A percentile compares a stretch with the other conserved stretches of the same genome.
Evolutionary conservation across 2,329 filamentous ascomycete species (phyloP).

Genomic region (Colletotrichum paranaense): DNA sequence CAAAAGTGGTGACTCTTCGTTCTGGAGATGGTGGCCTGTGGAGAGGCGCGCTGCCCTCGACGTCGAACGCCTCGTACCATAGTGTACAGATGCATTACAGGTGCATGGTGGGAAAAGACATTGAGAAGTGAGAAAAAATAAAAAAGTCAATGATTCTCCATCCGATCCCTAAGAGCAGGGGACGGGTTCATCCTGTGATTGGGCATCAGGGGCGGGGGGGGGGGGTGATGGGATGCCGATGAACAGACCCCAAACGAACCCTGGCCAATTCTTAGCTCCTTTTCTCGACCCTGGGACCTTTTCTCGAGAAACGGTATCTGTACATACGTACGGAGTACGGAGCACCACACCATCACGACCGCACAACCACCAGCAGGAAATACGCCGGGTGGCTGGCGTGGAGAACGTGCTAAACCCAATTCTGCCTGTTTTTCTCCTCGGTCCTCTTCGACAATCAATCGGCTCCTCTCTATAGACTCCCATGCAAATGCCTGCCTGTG

Average conservation of each 20-base stretch:
- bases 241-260: conserved; percentile 13
- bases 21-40: not conserved
- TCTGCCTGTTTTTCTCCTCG: conserved; percentile 12
- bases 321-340: too few species aligned
- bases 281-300: not conserved
- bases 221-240: not conserved
- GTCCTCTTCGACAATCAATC: not conserved
- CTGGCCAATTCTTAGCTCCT: not conserved
- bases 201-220: not conserved
- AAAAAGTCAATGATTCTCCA: not conserved
- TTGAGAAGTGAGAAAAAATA: not conserved
- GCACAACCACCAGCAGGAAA: conserved; percentile 26
- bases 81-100: too few species aligned
- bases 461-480: not conserved
- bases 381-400: conserved; percentile 37
- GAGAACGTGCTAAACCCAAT: conserved; percentile 34
- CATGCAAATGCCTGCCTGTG: not conserved
- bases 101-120: not conserved
- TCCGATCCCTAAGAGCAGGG: not conserved
- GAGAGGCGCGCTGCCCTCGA: not conserved
- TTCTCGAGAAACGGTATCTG: not conserved
- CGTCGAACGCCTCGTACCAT: too few species aligned
- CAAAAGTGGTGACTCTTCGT: conserved; percentile 11
- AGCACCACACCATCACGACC: conserved; percentile 8
- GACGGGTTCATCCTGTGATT: conserved; percentile 21